Base-by-base conservation (phyloP, 345 rosid genomes). In the Nasturtium officinale region DNA sequence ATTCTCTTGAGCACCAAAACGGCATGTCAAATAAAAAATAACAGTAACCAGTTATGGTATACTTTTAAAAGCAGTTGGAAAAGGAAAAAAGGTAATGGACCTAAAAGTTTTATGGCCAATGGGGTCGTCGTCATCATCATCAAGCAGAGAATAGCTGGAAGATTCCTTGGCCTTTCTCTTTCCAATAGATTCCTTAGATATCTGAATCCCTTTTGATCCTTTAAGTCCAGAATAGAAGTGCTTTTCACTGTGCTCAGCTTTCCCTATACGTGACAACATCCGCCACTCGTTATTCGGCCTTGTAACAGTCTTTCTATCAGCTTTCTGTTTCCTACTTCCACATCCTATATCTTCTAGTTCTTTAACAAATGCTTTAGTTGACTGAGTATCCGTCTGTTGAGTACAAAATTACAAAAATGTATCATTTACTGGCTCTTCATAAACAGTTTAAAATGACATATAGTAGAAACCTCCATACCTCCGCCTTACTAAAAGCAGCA, bases 381-480 rank as follows among this genome's bases (percentile, higher is more conserved):
- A 16, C 80, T 76, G 77, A 67, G 67, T 67, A 75, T 75, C 80
- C 51, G 57, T 48, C 96, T 89, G 96, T 78, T 65, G 50, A 78
- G 64, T 58, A 73, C 48, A 67, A 1, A 1, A 69, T 73, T 29
- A 55, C 52, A 72, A 64, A 38, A 58, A 74, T 54, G 5, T 11
- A 56, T 5, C 26, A 3, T 33, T 9, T 33, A 33, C 3, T 33
- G 38, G 48, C 45, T 40, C 20, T 63, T 56, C 56, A 30, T 59
- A 65, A 57, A 54, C 38, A 57, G 68, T 47, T 40, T 10, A 64
- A 52, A 53, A 13, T 18, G 65, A 48, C 26, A 67, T 26, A 45
- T 13, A 37, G 63, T 15, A 62, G 69, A 69, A 59, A 59, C 58
- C 69, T 69, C 66, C 83, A 72, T 86, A 89, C 98, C 63, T 83